Base-by-base conservation (phyloP, 1,284 basidiomycete species). In the Trametes pubescens region DNA sequence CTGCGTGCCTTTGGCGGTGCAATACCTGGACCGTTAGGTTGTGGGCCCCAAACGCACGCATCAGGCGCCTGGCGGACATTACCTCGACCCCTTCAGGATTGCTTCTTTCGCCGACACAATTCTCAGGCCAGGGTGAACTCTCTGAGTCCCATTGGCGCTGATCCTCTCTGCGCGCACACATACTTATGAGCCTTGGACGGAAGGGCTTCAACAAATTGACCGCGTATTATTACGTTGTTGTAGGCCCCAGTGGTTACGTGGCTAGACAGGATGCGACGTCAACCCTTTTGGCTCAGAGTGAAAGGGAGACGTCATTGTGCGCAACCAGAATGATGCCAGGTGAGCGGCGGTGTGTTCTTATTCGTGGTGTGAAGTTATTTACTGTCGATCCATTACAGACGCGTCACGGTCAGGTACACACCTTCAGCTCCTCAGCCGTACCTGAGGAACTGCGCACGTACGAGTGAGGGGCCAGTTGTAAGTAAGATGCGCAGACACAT, bases 41-140 rank as follows among this genome's bases (percentile, higher is more conserved):
- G 56, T 53, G 52, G 57, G 48, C 48, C 59, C 59, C 57, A 53
- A 57, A 38, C 67, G 59, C 67, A 64, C 67, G 53, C 56, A 66
- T 65, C 64, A 68, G 60, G 67, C 51, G 57, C 51, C 57, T 57
- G 14, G 38, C 64, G 67, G 59, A 62, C 57, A 68, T 68, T 43
- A 62, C 16, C n/a, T 26, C 18, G 49, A 51, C 24, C 60, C 62
- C 56, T 55, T 62, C 56, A 37, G 51, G 44, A 34, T 60, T 62
- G n/a, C 62, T 62, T 38, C 52, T 64, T 62, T 61, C n/a, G 48
- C 56, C 48, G 55, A 44, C 48, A 26, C 34, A 16, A 29, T 40
- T 40, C 53, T 26, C 53, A 37, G 53, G 43, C 9, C 32, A 44
- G 40, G 52, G 47, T 54, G 46, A 21, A 24, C 51, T 38, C 21